A percentile compares a stretch with the other conserved stretches of the same genome.
These are phyloP conservation scores for Oenanthe sinensis DNA, from an alignment of 129 eudicot species.

Conservation along the genomic window DNA sequence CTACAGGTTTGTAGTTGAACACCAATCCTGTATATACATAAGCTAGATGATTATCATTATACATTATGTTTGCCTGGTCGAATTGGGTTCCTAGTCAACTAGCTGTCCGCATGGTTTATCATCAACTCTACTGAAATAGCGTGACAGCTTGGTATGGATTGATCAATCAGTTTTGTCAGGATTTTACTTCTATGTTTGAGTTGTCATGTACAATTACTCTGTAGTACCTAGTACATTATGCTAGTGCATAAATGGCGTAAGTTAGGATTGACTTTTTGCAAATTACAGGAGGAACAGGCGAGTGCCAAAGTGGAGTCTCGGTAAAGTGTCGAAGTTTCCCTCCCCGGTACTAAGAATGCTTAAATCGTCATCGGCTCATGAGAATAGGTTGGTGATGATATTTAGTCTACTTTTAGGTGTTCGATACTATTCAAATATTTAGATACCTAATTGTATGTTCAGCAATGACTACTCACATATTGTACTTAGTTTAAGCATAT, in stretches of 20 bases:
- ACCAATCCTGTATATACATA: too few species aligned
- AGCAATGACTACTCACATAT: neutral
- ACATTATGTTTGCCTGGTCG: neutral
- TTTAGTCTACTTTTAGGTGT: neutral
- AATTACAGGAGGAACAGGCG: slow-evolving; percentile 30
- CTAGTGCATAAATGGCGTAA: neutral
- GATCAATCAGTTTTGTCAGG: neutral
- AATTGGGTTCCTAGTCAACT: neutral
- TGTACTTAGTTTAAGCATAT: neutral
- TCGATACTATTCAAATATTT: neutral
- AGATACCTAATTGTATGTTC: neutral
- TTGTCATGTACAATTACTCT: neutral
- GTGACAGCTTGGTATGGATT: neutral
- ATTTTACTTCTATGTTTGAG: neutral
- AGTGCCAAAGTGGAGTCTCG: slow-evolving; percentile 19
- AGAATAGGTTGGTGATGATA: slow-evolving; percentile 28
- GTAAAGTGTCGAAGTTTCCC: slow-evolving; percentile 48
- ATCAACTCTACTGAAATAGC: neutral
- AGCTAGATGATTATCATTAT: too few species aligned
- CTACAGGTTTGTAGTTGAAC: too few species aligned
- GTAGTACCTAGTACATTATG: neutral
- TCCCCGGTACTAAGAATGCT: slow-evolving; percentile 29
- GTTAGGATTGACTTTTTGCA: slow-evolving; percentile 12
- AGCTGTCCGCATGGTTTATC: neutral
- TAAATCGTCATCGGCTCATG: slow-evolving; percentile 18